phyloP scores from a whole-genome alignment of 2,329 filamentous ascomycete genomes.

The Verticillium tricorpus region DNA sequence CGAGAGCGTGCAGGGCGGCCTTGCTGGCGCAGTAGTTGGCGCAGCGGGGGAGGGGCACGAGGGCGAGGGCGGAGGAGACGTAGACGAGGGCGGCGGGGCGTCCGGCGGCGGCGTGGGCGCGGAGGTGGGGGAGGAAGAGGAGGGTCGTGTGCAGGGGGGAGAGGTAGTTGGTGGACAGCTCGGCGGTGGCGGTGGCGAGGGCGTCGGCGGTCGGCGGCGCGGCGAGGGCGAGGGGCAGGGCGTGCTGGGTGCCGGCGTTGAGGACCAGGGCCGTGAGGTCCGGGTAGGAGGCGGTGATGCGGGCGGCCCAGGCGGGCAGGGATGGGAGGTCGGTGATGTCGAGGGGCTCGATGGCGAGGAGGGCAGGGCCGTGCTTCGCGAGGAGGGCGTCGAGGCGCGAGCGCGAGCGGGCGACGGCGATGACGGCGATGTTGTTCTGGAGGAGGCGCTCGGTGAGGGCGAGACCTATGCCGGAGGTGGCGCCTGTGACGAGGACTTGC shows the following conservation, averaged over 20 bases:
- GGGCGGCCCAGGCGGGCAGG: slow-evolving; percentile 36
- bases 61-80: slow-evolving; percentile 38
- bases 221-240: slow-evolving; percentile 41
- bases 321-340: slow-evolving; percentile 39
- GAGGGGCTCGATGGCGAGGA: slow-evolving; percentile 30
- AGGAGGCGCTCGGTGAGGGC: slow-evolving; percentile 39
- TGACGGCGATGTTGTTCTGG: slow-evolving; percentile 43
- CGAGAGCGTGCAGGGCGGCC: slow-evolving; percentile 44
- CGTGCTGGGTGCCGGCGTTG: slow-evolving; percentile 51
- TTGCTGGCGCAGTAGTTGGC: slow-evolving; percentile 51
- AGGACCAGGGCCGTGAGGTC: slow-evolving; percentile 52
- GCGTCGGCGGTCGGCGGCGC: slow-evolving; percentile 13
- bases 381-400: slow-evolving; percentile 47
- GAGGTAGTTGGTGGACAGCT: slow-evolving; percentile 44
- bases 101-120: slow-evolving; percentile 10
- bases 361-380: slow-evolving; percentile 37
- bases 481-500: slow-evolving; percentile 49
- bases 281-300: slow-evolving; percentile 34
- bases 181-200: slow-evolving; percentile 31
- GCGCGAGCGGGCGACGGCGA: slow-evolving; percentile 50
- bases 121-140: slow-evolving; percentile 41
- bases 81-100: slow-evolving; percentile 22
- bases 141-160: slow-evolving; percentile 38
- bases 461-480: slow-evolving; percentile 49
- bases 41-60: slow-evolving; percentile 40